Conservation (phyloP, 208 protist species). For the Porcisia deanei region DNA sequence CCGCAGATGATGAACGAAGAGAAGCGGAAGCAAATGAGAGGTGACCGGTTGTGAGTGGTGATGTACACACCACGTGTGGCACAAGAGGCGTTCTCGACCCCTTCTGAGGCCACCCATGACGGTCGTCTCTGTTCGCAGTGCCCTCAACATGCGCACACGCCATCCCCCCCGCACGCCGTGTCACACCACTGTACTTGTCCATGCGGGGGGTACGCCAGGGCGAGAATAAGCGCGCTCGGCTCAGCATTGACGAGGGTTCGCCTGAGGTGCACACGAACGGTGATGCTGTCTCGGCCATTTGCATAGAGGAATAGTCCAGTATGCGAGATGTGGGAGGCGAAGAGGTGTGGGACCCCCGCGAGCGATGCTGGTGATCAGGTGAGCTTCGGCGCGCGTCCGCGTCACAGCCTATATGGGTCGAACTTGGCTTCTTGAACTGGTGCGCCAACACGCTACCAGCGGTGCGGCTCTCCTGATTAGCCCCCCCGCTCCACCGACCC, state of each 20-base stretch:
- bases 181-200: background rate
- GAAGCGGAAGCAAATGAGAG: background rate
- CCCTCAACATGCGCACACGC: background rate
- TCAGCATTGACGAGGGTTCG: background rate
- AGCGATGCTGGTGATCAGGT: background rate
- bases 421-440: background rate
- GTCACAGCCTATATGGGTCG: background rate
- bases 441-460: background rate
- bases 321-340: conserved; percentile 22
- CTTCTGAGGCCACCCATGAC: background rate
- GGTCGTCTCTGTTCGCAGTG: background rate
- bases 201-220: background rate
- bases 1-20: background rate
- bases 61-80: conserved; percentile 7
- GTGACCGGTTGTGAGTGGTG: background rate
- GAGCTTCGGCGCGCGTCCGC: background rate
- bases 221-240: background rate
- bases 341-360: conserved; percentile 1
- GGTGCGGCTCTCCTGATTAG: background rate
- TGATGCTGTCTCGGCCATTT: background rate
- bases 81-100: background rate
- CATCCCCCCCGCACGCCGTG: background rate
- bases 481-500: conserved; percentile 9
- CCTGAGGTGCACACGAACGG: background rate
- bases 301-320: conserved; percentile 31